Base-by-base conservation (phyloP, 1,284 basidiomycete species). In the Sanghuangporus weigelae region DNA sequence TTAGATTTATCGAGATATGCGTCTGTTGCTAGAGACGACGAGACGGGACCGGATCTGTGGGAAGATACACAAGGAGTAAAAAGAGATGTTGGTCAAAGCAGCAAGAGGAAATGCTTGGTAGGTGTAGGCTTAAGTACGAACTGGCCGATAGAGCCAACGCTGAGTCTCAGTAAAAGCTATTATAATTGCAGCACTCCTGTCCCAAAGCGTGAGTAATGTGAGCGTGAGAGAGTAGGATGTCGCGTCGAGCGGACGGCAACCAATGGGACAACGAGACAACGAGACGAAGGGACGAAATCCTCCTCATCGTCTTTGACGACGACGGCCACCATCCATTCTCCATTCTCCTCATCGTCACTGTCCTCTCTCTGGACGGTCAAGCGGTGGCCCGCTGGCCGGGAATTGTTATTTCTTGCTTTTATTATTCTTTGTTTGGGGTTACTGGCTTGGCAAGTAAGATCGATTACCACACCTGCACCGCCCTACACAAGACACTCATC, bases 321-420 rank as follows among this genome's bases (percentile, higher is more conserved):
- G 44, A 59, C 35, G 26, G 19, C 56, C 50, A 51, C 40, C 31
- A 40, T 21, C 56, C 42, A 11, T 38, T 42, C 56, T 42, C 44
- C 35, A n/a, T 44, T 42, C 16, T 46, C 14, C 12, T 42, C 39
- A 46, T 48, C 40, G 44, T 8, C 57, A 26, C 44, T 48, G 35
- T 40, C 46, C 14, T 26, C 44, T 26, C 8, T 49, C 42, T 38
- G 26, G 4, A 59, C 40, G 46, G 57, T 46, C 57, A 48, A 39
- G 57, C 57, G 57, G 44, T n/a, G 31, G 14, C 53, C 53, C 53
- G 53, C 53, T 54, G 53, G 53, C 35, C 53, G 53, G 53, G 53
- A 54, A 11, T 54, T 16, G 1, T 8, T n/a, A 12, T 14, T 35
- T 16, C 14, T 54, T 51, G 26, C 6, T 54, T 1, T 54, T 54